Evolutionary conservation across 116 monocot species (phyloP).

Genomic region (Posidonia oceanica): DNA sequence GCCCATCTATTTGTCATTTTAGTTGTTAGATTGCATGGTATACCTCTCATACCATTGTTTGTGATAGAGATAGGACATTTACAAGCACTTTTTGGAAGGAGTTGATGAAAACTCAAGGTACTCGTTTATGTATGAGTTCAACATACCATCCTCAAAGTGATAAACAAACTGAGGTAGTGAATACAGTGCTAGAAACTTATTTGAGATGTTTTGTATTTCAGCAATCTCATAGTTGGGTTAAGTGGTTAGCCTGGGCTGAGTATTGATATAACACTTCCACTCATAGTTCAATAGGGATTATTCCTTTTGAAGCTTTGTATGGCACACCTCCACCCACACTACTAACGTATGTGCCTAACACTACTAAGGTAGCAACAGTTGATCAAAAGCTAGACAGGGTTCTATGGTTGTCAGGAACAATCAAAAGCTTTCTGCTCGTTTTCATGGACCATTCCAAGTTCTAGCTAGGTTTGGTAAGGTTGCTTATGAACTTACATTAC

Average conservation of each 20-base stretch:
- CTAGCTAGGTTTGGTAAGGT: not conserved
- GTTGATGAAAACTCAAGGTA: not conserved
- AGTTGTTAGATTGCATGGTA: not conserved
- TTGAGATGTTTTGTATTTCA: not conserved
- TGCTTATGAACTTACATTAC: not conserved
- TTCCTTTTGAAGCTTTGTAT: constrained; percentile 10
- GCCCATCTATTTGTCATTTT: not conserved
- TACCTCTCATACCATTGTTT: not conserved
- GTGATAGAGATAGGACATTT: not conserved
- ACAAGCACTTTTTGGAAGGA: not conserved
- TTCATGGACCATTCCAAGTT: not conserved
- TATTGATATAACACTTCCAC: constrained; percentile 4
- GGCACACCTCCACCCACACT: not conserved
- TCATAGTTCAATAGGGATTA: not conserved
- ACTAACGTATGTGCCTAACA: not conserved
- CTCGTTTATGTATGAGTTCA: not conserved
- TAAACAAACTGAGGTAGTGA: not conserved
- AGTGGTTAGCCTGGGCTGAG: constrained; percentile 1
- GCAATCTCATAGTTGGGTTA: not conserved
- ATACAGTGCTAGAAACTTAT: not conserved
- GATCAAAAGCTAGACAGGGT: not conserved
- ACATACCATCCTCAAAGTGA: not conserved
- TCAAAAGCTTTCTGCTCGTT: not conserved
- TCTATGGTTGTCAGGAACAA: not conserved
- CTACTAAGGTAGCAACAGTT: not conserved